Evolutionary conservation across 768 basidiomycete genomes (phyloP), one percentile per base, ranked within the genome.

Genomic region (Kwoniella dendrophila): DNA sequence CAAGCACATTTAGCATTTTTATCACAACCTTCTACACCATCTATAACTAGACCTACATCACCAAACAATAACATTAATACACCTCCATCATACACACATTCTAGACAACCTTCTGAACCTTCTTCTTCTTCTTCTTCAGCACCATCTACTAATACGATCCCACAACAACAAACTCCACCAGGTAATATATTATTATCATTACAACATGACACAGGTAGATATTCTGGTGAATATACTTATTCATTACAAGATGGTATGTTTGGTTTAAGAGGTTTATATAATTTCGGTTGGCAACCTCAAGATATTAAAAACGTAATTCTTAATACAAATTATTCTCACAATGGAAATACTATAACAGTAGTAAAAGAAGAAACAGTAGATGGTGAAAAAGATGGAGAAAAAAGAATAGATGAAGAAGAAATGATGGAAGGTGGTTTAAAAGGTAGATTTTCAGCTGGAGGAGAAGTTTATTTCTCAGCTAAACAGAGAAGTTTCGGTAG

Each of bases 191-290:
- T 96, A 85, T 77, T 97, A 70, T 90, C 85, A 66, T 79, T 97
- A 34, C 92, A 95, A 78, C 93, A 96, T 72, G 92, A 96, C 74
- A 85, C 89, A 8, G 95, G 94, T 2, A 86, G 89, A 68, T 93
- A 89, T 87, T 90, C 90, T 67, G 88, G 89, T 2, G 95, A 98
- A 78, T 97, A 95, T 68, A 90, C 89, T 2, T 97, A 89, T 83
- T 93, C 92, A 67, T 90, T 90, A 1, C 90, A 92, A 68, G 95
- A 97, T 70, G 87, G 88, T 20, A 95, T 98, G 92, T 88, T 87
- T 83, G 95, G 95, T 16, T 78, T 92, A 18, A 85, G 90, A 18
- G 84, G 92, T 18, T 83, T 98, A 50, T 92, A 93, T 75, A 96
- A 98, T 74, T 97, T 96, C 81, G 93, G 93, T 14, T 85, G 84